phyloP scores from a whole-genome alignment of 163 green algal species.

The Trebouxiophyceae sp. region DNA sequence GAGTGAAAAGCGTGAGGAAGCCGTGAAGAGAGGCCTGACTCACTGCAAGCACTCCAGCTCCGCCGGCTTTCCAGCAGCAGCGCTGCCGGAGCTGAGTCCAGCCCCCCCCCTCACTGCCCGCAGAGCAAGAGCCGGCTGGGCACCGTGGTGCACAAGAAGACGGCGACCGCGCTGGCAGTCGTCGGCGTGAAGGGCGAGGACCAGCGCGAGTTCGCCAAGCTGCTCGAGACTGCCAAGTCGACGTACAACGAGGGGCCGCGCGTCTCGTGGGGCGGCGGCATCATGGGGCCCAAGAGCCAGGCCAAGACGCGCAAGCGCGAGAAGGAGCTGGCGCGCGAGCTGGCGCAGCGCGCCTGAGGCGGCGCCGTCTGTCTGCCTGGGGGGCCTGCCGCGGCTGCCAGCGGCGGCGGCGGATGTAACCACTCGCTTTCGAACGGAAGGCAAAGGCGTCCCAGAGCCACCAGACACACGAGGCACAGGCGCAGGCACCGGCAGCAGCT shows the following conservation, averaged over 20 bases:
- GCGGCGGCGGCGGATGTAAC: neutral
- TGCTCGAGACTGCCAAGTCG: conserved; percentile 75
- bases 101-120: too few relatives aligned
- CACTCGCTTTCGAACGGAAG: neutral
- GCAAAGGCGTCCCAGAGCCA: too few relatives aligned
- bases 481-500: neutral
- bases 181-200: conserved; percentile 97
- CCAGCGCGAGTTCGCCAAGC: conserved; percentile 94
- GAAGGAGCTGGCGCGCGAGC: conserved; percentile 9
- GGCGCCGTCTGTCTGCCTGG: neutral
- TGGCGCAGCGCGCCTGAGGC: conserved; percentile 5
- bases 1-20: too few relatives aligned
- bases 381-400: too few relatives aligned
- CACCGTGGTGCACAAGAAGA: conserved; percentile 98
- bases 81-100: too few relatives aligned
- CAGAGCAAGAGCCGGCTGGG: conserved; percentile 95
- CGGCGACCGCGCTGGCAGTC: conserved; percentile 82
- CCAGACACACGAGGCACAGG: too few relatives aligned
- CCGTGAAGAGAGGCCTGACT: too few relatives aligned
- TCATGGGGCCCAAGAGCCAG: conserved; percentile 97
- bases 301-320: conserved; percentile 75
- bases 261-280: conserved; percentile 91
- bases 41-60: too few relatives aligned
- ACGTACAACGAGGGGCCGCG: conserved; percentile 73
- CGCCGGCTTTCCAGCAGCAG: too few relatives aligned